Base-by-base conservation (phyloP, 2,329 filamentous ascomycete genomes). In the Penicillium expansum region DNA sequence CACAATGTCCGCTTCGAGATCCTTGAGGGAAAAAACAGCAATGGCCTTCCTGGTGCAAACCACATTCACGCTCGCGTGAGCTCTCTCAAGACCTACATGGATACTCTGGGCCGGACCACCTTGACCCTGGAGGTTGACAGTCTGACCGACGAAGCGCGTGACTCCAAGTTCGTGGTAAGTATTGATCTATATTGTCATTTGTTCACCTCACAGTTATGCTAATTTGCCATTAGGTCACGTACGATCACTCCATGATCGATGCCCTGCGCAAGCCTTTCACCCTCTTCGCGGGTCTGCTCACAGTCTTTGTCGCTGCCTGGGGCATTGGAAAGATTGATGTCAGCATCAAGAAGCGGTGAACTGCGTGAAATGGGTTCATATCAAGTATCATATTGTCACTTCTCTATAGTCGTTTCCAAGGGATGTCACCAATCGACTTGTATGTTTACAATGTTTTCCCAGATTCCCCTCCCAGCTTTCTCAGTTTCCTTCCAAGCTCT, bases 81-180 rank as follows among this genome's bases (percentile, higher is more conserved):
- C 62, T 76, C 88, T n/a, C 85, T 94, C 77, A 88, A 87, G 75
- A 97, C 92, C 0, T 99, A 92, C 77, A 89, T 99, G 78, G 94
- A 99, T 75, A 97, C 94, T 0, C 69, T 93, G 32, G 94, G 94
- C 59, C 90, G 94, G 62, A 95, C 93, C 0, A 84, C 87, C 0
- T 81, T 99, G 59, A 87, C 83, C 49, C 82, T 99, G 68, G 89
- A 88, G 60, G 90, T 91, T 8, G 82, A 86, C 66, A 97, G 97
- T 73, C 79, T 97, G 51, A 90, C 95, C 1, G 94, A 99, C 67
- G 94, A 97, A 65, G 85, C 92, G 69, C 84, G 92, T 52, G 91
- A 92, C 69, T 86, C 90, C 32, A 87, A 94, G 62, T 75, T 97
- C 22, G 80, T 96, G 66, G 89, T 82, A 72, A 51, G 58, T 58